Base-by-base conservation (phyloP, 2,329 filamentous ascomycete species). In the Fusarium torreyae region DNA sequence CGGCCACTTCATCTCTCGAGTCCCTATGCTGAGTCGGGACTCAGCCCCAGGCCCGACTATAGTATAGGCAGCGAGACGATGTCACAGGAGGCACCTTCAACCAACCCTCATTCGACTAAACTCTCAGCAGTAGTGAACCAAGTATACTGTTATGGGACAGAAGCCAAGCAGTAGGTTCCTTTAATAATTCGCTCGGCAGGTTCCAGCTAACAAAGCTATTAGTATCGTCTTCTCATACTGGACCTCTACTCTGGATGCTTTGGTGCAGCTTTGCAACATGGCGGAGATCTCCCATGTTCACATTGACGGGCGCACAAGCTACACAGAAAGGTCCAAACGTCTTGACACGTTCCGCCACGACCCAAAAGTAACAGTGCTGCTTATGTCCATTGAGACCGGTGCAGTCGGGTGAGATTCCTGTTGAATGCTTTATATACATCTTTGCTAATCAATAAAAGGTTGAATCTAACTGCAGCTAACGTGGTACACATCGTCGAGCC, bases 171-270 rank as follows among this genome's bases (percentile, higher is more conserved):
- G 57, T 61, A 18, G 40, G 52, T 46, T 7, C 9, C 20, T 34
- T 17, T 17, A 11, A 11, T 13, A 31, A 13, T 10, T 10, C 13
- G 28, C 4, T 31, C 10, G 10, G 28, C 10, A 4, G 28, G 10
- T 13, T 10, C 10, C 10, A 31, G 28, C 28, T 31, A 44, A 53
- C 28, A 20, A 24, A 15, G 5, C 13, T 17, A n/a, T 7, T 20
- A 58, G 63, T 43, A 52, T 65, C 28, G 42, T 61, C 8, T 61
- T 65, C 24, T 65, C 62, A 4, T 53, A 57, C 57, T 61, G 57
- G 57, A 61, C 57, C 4, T 65, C 62, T 5, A 65, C 62, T 10
- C 10, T 65, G 7, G 57, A 65, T 48, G 22, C 20, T 3, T 39
- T 65, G 10, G 20, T 13, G 3, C 10, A 52, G 14, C 31, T 57